Percentiles rank a stretch among this genome's conserved stretches.
These are phyloP conservation scores for Lactuca saligna DNA, from an alignment of 129 eudicot genomes.

Conservation along the genomic window DNA sequence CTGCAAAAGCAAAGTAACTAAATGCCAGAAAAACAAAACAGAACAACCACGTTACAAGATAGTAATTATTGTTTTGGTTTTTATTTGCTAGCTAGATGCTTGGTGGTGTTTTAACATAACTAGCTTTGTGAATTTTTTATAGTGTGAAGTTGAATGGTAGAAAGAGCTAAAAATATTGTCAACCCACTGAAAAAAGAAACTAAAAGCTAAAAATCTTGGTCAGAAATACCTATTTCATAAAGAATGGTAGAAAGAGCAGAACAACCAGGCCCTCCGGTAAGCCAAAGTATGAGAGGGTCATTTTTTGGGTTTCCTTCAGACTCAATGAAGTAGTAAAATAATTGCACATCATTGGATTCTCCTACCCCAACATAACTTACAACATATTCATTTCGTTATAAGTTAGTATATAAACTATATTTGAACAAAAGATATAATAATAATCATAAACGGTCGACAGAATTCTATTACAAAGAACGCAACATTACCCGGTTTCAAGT, in stretches of 20 bases:
- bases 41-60: too few species aligned
- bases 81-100: too few species aligned
- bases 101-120: too few species aligned
- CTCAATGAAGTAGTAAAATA: too few species aligned
- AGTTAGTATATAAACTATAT: too few species aligned
- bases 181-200: background rate
- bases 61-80: too few species aligned
- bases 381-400: background rate
- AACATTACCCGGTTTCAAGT: conserved; percentile 8
- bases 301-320: conserved; percentile 11
- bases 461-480: background rate
- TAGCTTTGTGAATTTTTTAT: too few species aligned
- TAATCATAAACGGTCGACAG: background rate
- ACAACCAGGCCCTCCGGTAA: conserved; percentile 22
- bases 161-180: too few species aligned
- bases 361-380: conserved; percentile 17
- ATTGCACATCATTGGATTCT: background rate
- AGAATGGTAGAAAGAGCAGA: background rate
- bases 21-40: too few species aligned
- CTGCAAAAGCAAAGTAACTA: too few species aligned
- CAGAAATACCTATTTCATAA: background rate
- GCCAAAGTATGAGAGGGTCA: conserved; percentile 1
- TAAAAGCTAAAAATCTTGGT: background rate
- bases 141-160: too few species aligned
- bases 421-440: too few species aligned